A percentile compares a stretch with the other conserved stretches of the same genome.
phyloP scores from a whole-genome alignment of 2,329 filamentous ascomycete genomes.

The Xylariaceae sp. region DNA sequence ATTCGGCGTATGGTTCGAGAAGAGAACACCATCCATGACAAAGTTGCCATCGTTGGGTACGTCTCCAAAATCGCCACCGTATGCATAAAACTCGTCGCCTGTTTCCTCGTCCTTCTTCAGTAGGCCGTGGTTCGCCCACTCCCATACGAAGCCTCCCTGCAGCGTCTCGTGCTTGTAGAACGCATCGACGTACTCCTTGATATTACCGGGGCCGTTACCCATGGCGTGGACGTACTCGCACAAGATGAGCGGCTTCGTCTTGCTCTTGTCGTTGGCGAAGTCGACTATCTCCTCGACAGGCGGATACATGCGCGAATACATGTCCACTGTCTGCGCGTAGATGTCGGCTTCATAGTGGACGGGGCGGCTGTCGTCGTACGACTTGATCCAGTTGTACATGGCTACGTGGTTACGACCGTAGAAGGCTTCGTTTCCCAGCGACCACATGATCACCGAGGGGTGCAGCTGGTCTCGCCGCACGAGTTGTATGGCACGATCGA shows the following conservation, averaged over 20 bases:
- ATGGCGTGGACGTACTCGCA: conserved; percentile 53
- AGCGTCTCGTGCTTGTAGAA: conserved; percentile 54
- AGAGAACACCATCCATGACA: conserved; percentile 45
- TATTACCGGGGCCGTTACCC: conserved; percentile 62
- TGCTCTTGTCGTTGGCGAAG: conserved; percentile 32
- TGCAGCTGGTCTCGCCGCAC: conserved; percentile 61
- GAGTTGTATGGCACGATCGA: conserved; percentile 59
- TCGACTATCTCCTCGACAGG: conserved; percentile 37
- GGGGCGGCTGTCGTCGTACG: conserved; percentile 47
- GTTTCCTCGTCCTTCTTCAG: conserved; percentile 36
- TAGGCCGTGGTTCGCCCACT: conserved; percentile 52
- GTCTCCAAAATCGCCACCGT: conserved; percentile 43
- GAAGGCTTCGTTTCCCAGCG: conserved; percentile 62
- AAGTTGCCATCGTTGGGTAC: conserved; percentile 52
- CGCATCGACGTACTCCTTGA: conserved; percentile 58
- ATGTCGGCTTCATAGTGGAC: conserved; percentile 60
- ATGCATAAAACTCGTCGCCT: conserved; percentile 39
- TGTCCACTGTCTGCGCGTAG: conserved; percentile 50
- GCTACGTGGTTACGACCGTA: conserved; percentile 58
- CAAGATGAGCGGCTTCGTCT: conserved; percentile 47
- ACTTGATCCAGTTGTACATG: conserved; percentile 55
- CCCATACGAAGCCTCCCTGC: conserved; percentile 59
- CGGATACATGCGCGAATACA: conserved; percentile 57
- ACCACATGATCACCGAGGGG: conserved; percentile 61
- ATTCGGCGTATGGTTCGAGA: conserved; percentile 41